Evolutionary conservation across 139 green algal genomes (phyloP), one percentile per base, ranked within the genome.

Genomic region (Bryopsis sp.): DNA sequence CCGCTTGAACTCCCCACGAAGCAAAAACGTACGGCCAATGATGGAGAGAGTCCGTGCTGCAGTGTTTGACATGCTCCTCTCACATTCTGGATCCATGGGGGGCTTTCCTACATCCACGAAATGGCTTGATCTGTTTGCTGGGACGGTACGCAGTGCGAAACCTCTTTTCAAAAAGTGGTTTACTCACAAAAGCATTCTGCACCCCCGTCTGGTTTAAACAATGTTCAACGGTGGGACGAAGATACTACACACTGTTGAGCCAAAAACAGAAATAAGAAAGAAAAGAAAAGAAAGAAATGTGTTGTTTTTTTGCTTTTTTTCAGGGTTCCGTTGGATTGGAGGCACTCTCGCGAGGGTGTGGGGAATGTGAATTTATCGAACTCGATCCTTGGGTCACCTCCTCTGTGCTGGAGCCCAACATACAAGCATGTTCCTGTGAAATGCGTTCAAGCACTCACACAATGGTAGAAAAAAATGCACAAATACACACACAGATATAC

Each of bases 291-390:
- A n/a, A n/a, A n/a, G n/a, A n/a, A n/a, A n/a, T n/a, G n/a, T n/a
- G n/a, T n/a, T n/a, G n/a, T n/a, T n/a, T n/a, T n/a, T n/a, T 15
- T 50, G 48, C 8, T 61, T 22, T 22, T 28, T 33, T 65, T 6
- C 31, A 65, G 58, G 58, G 58, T 46, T 31, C 58, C 43, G 58
- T 65, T 7, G 58, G 58, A 65, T 65, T 65, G 31, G 58, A 65
- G 58, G 58, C 58, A 39, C 11, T 65, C 15, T 47, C 32, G 15
- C 58, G 58, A 46, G 58, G 58, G 19, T 65, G 58, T 26, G 58
- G 43, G 6, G 58, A 65, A 15, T 31, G 19, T 11, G 32, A 65
- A 47, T 65, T 65, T 22, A 26, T 65, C 6, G 58, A 65, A 26
- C 39, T 65, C 5, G 58, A 65, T 33, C 58, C 26, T 15, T 65